These are phyloP conservation scores for Chytriomyces sp. DNA, from an alignment of 192 early-diverging fungal species.

Conservation along the genomic window DNA sequence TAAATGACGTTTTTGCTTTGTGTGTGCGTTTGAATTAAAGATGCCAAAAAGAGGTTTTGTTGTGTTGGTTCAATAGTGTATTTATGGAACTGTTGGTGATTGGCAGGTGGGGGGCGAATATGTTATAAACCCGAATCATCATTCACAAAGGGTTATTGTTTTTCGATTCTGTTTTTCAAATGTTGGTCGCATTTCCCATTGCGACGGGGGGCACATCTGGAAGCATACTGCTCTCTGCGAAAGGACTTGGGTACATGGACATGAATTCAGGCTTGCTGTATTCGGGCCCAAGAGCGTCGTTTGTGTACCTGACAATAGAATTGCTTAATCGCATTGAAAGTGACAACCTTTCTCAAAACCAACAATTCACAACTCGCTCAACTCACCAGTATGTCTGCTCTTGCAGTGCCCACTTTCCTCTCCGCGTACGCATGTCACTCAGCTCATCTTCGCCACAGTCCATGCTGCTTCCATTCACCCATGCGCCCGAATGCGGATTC, in stretches of 20 bases:
- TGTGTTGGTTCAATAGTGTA: too few relatives aligned
- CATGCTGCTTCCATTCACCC: constrained; percentile 35
- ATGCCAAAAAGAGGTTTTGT: too few relatives aligned
- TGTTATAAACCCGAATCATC: too few relatives aligned
- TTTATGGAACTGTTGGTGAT: too few relatives aligned
- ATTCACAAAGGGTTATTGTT: too few relatives aligned
- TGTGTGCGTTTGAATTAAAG: too few relatives aligned
- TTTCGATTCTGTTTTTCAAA: neutral
- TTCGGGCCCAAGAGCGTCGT: constrained; percentile 34
- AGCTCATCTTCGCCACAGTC: neutral
- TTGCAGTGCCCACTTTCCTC: constrained; percentile 86
- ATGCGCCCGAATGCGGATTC: constrained; percentile 21
- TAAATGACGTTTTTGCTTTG: too few relatives aligned
- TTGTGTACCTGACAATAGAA: neutral
- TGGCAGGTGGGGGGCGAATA: too few relatives aligned
- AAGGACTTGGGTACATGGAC: constrained; percentile 30
- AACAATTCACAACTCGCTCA: neutral
- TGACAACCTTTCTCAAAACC: neutral
- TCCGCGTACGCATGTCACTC: constrained; percentile 47
- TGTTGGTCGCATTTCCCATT: constrained; percentile 23
- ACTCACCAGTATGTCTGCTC: constrained; percentile 72
- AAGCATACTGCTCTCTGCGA: neutral
- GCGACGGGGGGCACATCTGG: constrained; percentile 6
- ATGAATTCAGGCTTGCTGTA: constrained; percentile 45
- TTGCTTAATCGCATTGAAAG: neutral